Conservation (phyloP, 305 asterid species). For the Euphrasia arctica region DNA sequence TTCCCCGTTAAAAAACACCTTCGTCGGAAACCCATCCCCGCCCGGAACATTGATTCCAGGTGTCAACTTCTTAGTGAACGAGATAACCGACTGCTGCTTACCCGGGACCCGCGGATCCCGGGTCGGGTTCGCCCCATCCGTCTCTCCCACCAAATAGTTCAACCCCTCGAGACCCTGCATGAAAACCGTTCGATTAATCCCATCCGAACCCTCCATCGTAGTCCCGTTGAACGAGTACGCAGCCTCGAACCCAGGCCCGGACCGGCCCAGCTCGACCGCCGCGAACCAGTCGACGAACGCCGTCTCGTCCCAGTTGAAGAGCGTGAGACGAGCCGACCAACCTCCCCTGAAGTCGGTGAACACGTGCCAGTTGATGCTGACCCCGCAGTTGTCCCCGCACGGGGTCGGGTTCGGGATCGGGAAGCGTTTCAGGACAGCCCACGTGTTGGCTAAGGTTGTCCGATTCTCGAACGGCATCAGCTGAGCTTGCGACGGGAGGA, state of each 20-base stretch:
- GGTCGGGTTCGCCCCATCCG: conserved; percentile 47
- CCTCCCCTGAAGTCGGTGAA: conserved; percentile 77
- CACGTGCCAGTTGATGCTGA: conserved; percentile 88
- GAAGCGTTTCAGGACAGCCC: conserved; percentile 73
- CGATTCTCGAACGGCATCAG: conserved; percentile 81
- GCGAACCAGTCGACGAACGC: conserved; percentile 78
- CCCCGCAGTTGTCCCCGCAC: conserved; percentile 87
- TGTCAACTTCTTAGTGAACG: conserved; percentile 71
- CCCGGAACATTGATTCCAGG: conserved; percentile 54
- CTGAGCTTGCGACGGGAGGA: conserved; percentile 84
- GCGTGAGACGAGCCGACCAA: conserved; percentile 85
- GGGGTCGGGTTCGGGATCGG: conserved; percentile 71
- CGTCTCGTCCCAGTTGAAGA: conserved; percentile 83
- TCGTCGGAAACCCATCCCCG: conserved; percentile 89
- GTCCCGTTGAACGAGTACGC: conserved; percentile 86
- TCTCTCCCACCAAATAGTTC: conserved; percentile 79
- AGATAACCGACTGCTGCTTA: conserved; percentile 86
- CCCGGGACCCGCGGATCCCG: conserved; percentile 73
- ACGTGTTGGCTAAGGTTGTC: conserved; percentile 51
- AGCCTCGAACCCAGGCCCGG: conserved; percentile 61
- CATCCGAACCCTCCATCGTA: not conserved
- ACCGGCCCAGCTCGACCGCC: conserved; percentile 58
- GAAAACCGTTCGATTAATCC: conserved; percentile 65
- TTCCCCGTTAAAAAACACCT: conserved; percentile 91
- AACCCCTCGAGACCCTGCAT: conserved; percentile 78